These are phyloP conservation scores for Colletotrichum sp. DNA, from an alignment of 2,329 filamentous ascomycete genomes.

Conservation along the genomic window DNA sequence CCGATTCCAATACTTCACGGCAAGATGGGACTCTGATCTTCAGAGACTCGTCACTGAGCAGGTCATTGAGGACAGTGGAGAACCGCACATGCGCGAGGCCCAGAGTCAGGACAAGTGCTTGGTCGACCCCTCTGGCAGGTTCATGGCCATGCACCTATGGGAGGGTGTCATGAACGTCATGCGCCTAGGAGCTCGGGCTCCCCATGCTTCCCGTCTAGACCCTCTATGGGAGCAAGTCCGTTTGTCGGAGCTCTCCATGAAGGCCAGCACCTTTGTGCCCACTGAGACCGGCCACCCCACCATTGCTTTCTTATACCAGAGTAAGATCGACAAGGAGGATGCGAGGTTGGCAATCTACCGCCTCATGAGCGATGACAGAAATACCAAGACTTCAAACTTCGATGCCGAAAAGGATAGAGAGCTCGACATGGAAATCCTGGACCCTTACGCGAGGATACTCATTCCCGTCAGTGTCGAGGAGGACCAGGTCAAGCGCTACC, in stretches of 20 bases:
- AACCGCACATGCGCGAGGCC: slow-evolving; percentile 73
- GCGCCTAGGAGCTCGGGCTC: slow-evolving; percentile 53
- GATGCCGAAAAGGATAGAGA: slow-evolving; percentile 61
- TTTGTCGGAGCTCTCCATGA: slow-evolving; percentile 65
- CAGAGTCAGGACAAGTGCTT: slow-evolving; percentile 84
- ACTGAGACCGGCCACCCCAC: slow-evolving; percentile 63
- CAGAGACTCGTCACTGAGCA: slow-evolving; percentile 56
- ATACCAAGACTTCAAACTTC: slow-evolving; percentile 58
- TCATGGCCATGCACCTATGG: slow-evolving; percentile 64
- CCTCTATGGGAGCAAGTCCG: slow-evolving; percentile 58
- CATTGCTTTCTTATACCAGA: slow-evolving; percentile 64
- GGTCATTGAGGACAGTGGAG: slow-evolving; percentile 57
- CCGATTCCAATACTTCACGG: slow-evolving; percentile 86
- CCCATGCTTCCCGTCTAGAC: slow-evolving; percentile 47
- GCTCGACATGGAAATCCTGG: slow-evolving; percentile 56
- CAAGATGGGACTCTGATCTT: slow-evolving; percentile 75
- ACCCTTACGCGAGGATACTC: slow-evolving; percentile 62
- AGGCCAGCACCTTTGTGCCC: slow-evolving; percentile 61
- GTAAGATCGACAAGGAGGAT: slow-evolving; percentile 54
- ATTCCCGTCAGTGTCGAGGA: slow-evolving; percentile 65
- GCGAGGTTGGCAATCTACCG: slow-evolving; percentile 64
- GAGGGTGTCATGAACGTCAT: slow-evolving; percentile 64
- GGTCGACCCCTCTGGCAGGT: slow-evolving; percentile 78
- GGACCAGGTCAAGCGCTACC: slow-evolving; percentile 64
- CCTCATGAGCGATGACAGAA: slow-evolving; percentile 62